Evolutionary conservation across 164 flowering plant genomes (phyloP).

Genomic region (Aristolochia contorta): DNA sequence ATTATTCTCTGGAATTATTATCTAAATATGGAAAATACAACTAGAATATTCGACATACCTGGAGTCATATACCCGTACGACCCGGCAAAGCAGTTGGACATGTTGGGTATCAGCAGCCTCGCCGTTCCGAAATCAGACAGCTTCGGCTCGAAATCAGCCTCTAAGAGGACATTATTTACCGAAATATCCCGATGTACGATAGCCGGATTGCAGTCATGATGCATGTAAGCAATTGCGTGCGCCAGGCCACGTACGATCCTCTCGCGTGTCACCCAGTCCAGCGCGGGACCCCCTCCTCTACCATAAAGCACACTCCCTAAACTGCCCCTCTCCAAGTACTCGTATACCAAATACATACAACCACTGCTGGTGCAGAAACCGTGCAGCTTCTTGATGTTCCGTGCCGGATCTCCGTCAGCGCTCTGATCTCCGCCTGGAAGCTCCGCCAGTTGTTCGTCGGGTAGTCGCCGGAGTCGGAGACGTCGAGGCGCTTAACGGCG

Average conservation of each 20-base stretch:
- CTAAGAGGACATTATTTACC: not conserved
- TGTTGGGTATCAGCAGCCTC: constrained; percentile 1
- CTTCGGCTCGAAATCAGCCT: constrained; percentile 3
- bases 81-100: constrained; percentile 6
- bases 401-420: constrained; percentile 47
- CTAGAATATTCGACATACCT: not conserved
- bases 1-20: too few species aligned
- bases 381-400: constrained; percentile 49
- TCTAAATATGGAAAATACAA: too few species aligned
- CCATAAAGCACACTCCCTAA: constrained; percentile 32
- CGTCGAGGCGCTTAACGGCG: constrained; percentile 46
- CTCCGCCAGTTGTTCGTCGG: constrained; percentile 11
- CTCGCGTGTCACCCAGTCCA: constrained; percentile 42
- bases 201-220: constrained; percentile 53
- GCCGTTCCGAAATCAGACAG: constrained; percentile 9
- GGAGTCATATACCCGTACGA: constrained; percentile 4
- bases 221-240: constrained; percentile 60
- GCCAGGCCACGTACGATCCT: constrained; percentile 48
- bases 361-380: constrained; percentile 42
- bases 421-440: constrained; percentile 46
- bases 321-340: constrained; percentile 50
- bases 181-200: constrained; percentile 23
- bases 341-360: constrained; percentile 45
- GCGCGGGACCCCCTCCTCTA: constrained; percentile 15
- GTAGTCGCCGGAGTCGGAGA: constrained; percentile 18